Evolutionary conservation across 2,329 filamentous ascomycete species (phyloP).

Genomic region (Cadophora sp.): DNA sequence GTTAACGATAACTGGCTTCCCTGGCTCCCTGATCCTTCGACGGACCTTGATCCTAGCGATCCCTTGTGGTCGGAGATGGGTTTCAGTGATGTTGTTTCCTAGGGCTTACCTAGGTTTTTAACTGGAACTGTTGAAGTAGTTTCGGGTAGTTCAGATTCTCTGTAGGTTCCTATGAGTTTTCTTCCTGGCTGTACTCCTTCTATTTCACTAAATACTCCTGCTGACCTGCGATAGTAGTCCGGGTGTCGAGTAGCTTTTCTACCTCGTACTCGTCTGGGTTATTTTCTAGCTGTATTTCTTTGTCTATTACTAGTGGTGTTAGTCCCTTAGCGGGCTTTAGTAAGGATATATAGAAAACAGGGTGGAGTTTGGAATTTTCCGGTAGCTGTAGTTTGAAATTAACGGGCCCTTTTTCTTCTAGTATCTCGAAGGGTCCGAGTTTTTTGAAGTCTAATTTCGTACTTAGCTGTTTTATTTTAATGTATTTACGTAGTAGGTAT

Average conservation of each 20-base stretch:
- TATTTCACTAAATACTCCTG: neutral
- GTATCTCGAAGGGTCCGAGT: neutral
- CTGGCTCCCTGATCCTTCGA: no score
- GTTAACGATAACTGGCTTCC: no score
- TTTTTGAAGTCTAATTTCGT: neutral
- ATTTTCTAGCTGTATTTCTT: neutral
- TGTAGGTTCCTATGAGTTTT: neutral
- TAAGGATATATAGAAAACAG: neutral
- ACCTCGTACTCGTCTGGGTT: neutral
- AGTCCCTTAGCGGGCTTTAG: neutral
- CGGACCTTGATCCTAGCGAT: neutral
- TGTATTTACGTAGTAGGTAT: no score
- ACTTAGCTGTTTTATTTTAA: neutral
- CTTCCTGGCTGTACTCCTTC: neutral
- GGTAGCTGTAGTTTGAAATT: slow-evolving; percentile 4
- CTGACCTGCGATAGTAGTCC: neutral
- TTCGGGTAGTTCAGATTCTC: neutral
- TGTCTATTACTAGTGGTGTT: neutral
- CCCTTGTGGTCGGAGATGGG: neutral
- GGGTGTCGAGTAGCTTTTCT: neutral
- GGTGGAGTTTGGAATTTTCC: neutral
- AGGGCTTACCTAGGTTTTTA: neutral
- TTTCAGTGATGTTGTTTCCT: neutral
- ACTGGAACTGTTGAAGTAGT: neutral
- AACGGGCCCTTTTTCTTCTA: neutral